phyloP scores from a whole-genome alignment of 129 eudicot species.

The Sambucus nigra region DNA sequence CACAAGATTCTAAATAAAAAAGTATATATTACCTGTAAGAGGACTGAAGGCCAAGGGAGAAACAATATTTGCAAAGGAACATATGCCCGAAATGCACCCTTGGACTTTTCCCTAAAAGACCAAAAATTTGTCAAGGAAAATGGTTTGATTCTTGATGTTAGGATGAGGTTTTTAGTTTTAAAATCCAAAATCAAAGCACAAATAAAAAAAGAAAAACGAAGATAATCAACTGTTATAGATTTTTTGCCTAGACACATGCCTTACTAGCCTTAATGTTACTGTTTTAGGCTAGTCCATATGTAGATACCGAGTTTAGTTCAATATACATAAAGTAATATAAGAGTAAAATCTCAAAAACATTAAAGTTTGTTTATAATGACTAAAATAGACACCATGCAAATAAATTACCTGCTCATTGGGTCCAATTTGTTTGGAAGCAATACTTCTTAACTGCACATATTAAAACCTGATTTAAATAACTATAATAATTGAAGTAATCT shows the following conservation, averaged over 20 bases:
- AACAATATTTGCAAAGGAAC: slow-evolving; percentile 59
- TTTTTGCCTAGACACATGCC: too few relatives aligned
- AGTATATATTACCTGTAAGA: slow-evolving; percentile 52
- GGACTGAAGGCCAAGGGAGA: slow-evolving; percentile 78
- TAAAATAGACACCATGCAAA: too few relatives aligned
- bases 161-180: too few relatives aligned
- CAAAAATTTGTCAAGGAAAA: too few relatives aligned
- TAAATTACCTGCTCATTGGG: slow-evolving; percentile 71
- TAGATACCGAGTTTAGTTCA: too few relatives aligned
- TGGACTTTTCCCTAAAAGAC: slow-evolving; percentile 58
- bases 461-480: background rate
- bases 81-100: slow-evolving; percentile 81
- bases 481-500: background rate
- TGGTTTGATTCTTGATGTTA: too few relatives aligned
- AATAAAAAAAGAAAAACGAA: background rate
- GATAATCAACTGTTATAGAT: background rate
- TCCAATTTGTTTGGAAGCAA: slow-evolving; percentile 85
- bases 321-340: too few relatives aligned
- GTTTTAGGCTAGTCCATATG: too few relatives aligned
- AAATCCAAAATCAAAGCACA: too few relatives aligned
- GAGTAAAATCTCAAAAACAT: too few relatives aligned
- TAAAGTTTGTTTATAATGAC: too few relatives aligned
- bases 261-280: too few relatives aligned
- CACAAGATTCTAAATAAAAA: background rate
- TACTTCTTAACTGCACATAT: slow-evolving; percentile 59